These are phyloP conservation scores for Albophoma yamanashiensis DNA, from an alignment of 2,329 filamentous ascomycete genomes.

Conservation along the genomic window DNA sequence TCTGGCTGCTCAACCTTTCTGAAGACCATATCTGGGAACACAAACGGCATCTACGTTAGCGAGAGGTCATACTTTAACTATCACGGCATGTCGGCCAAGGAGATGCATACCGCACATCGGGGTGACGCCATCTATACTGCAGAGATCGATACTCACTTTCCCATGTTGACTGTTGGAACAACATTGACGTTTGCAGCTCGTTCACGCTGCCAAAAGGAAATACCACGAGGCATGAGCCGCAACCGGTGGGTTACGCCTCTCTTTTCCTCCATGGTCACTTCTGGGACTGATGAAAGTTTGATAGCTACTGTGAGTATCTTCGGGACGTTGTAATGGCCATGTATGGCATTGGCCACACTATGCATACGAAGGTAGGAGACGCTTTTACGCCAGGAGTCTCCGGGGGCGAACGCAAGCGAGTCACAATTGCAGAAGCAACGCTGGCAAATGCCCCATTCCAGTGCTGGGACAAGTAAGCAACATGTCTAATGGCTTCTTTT, in stretches of 20 bases:
- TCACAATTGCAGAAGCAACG: background rate
- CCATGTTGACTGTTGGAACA: slow-evolving; percentile 58
- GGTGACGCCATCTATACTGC: slow-evolving; percentile 66
- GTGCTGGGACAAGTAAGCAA: background rate
- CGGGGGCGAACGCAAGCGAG: background rate
- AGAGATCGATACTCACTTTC: slow-evolving; percentile 66
- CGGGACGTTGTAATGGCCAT: slow-evolving; percentile 1
- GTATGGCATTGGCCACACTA: background rate
- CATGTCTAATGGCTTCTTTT: too few species aligned
- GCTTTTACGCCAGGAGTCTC: background rate
- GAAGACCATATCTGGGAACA: background rate
- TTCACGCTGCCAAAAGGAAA: slow-evolving; percentile 20
- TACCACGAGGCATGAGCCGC: background rate
- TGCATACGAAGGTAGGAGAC: background rate
- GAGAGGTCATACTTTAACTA: background rate
- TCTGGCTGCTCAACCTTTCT: background rate
- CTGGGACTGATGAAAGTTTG: background rate
- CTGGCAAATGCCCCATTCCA: background rate
- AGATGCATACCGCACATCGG: slow-evolving; percentile 13
- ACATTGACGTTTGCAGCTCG: slow-evolving; percentile 61
- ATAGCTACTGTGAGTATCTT: background rate
- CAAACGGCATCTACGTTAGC: background rate
- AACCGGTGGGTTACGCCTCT: background rate
- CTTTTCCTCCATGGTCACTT: background rate
- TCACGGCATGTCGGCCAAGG: background rate